Percentiles rank a stretch among this genome's conserved stretches.
These are phyloP conservation scores for Spinacia oleracea DNA, from an alignment of 179 eudicot genomes.

Conservation along the genomic window DNA sequence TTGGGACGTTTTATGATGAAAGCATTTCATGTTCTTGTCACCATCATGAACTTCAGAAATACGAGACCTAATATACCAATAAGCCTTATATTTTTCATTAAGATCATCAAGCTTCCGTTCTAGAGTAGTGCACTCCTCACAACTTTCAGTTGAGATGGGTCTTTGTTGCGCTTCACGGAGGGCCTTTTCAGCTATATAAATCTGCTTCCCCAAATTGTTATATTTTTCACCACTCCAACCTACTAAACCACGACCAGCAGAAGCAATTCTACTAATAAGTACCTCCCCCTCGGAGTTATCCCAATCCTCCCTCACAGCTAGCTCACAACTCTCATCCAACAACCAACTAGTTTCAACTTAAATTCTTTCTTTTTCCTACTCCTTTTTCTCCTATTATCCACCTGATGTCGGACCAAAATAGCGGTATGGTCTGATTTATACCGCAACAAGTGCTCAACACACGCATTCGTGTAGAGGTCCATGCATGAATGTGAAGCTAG, in stretches of 20 bases:
- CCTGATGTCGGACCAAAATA: too few relatives aligned
- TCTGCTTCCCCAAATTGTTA: too few relatives aligned
- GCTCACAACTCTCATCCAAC: neutral
- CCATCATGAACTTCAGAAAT: neutral
- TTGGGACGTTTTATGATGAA: too few relatives aligned
- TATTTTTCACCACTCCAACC: neutral
- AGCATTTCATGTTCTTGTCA: neutral
- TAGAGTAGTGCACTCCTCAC: neutral
- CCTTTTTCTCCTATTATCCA: too few relatives aligned
- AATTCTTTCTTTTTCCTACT: too few relatives aligned
- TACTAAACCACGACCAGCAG: neutral
- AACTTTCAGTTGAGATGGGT: neutral
- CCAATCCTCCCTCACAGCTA: neutral
- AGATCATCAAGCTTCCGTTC: neutral
- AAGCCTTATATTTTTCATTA: neutral
- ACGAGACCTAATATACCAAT: neutral
- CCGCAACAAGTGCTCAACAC: too few relatives aligned
- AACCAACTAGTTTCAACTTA: neutral
- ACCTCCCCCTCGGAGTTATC: neutral
- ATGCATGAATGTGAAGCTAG: too few relatives aligned
- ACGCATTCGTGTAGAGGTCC: too few relatives aligned
- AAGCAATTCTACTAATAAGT: neutral
- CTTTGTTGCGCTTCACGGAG: neutral
- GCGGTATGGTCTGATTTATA: too few relatives aligned
- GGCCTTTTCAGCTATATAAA: neutral